Percentiles rank a stretch among this genome's conserved stretches.
phyloP scores from a whole-genome alignment of 108 stramenopile genomes.

The Conticribra guillardii region DNA sequence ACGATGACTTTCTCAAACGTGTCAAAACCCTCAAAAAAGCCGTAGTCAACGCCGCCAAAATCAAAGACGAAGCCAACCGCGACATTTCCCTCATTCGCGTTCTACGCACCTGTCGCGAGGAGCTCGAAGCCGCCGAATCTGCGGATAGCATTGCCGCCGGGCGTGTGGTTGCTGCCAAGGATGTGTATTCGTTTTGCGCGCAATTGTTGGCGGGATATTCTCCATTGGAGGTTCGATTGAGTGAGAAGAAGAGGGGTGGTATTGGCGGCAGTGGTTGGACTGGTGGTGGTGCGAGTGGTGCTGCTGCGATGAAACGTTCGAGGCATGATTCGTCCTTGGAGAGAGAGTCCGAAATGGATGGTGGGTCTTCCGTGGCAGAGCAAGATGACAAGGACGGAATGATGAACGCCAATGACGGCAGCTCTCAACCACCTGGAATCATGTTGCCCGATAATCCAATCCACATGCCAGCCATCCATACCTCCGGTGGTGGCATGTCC shows the following conservation, averaged over 20 bases:
- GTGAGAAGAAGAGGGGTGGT: not conserved
- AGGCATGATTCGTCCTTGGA: not conserved
- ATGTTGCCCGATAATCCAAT: constrained; percentile 27
- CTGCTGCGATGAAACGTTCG: not conserved
- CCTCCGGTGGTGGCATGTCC: constrained; percentile 4
- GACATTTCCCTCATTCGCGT: constrained; percentile 28
- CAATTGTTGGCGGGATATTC: constrained; percentile 10
- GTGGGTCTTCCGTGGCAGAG: not conserved
- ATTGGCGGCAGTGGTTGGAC: not conserved
- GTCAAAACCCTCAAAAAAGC: not conserved
- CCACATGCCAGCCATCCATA: constrained; percentile 15
- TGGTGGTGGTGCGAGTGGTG: not conserved
- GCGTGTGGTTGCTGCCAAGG: constrained; percentile 19
- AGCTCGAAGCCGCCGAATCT: constrained; percentile 20
- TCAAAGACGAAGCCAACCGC: constrained; percentile 10
- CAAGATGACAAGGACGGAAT: not conserved
- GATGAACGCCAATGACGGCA: not conserved
- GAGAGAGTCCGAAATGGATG: not conserved
- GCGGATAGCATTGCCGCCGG: not conserved
- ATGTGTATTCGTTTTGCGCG: constrained; percentile 8
- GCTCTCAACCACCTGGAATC: not conserved
- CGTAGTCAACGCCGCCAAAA: constrained; percentile 8
- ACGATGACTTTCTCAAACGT: not conserved
- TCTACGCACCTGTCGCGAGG: constrained; percentile 21
- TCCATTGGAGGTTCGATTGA: not conserved